Base-by-base conservation (phyloP, 371 early-diverging fungal species). In the Mycotypha africana region DNA sequence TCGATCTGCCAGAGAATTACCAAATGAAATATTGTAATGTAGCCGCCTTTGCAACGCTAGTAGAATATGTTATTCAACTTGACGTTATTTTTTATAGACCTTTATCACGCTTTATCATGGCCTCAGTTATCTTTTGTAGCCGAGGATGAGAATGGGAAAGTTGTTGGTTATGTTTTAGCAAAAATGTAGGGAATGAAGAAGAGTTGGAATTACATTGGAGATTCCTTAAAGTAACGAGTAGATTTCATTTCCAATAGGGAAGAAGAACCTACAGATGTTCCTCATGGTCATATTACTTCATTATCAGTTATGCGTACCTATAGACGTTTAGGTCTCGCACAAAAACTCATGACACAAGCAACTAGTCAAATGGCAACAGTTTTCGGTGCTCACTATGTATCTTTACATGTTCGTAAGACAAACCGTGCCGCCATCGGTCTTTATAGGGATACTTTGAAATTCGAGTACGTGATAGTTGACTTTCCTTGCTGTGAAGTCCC, bases 1-100 rank as follows among this genome's bases (percentile, higher is more conserved):
- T 80, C 50, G 96, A 97, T 69, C 80, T 98, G 42, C 98, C 98
- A 3, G 98, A 98, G 65, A 98, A 98, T 81, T 98, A 98, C 68
- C 91, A 91, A 60, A 91, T 98, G 88, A 98, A 98, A 68, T 98
- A 97, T 71, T 98, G 85, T 76, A 74, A 74, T 73, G 42, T 12
- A 40, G 8, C 1, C 15, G 22, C 14, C 6, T 9, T 10, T 10
- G 16, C 10, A 20, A 42, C 8, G 8, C 35, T 31, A 10, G 26
- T 12, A 8, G 30, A 8, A 28, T 28, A 28, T 28, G 6, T 6
- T 28, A 28, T 28, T 28, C 6, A 28, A 28, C n/a, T n/a, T n/a
- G n/a, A n/a, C n/a, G n/a, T n/a, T n/a, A 28, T 28, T 8, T 6
- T 28, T 28, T 12, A 33, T 42, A 85, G 86, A 95, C 66, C 75